Percentiles rank a stretch among this genome's conserved stretches.
Evolutionary conservation across 768 basidiomycete genomes (phyloP).

Genomic region (Pholiota microspora): DNA sequence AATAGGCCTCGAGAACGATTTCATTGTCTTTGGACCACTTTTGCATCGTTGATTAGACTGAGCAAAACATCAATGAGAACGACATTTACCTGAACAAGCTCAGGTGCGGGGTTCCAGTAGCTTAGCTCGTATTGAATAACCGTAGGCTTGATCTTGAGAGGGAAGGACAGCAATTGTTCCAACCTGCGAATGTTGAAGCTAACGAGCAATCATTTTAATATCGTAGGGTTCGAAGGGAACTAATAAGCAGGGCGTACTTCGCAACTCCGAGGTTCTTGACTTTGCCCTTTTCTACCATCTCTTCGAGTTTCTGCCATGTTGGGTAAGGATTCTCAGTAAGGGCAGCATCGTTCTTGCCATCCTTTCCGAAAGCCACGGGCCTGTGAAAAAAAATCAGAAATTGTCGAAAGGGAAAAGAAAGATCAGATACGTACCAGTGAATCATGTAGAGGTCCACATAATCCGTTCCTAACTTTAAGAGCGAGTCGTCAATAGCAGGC

Average conservation of each 20-base stretch:
- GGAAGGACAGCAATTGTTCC: conserved; percentile 59
- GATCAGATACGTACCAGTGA: conserved; percentile 51
- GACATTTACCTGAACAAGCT: conserved; percentile 53
- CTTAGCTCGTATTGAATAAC: conserved; percentile 80
- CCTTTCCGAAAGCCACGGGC: conserved; percentile 66
- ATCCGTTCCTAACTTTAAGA: conserved; percentile 56
- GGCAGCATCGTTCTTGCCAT: conserved; percentile 42
- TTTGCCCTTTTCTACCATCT: conserved; percentile 75
- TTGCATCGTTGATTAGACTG: not conserved
- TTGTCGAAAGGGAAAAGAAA: not conserved
- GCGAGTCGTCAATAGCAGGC: conserved; percentile 61
- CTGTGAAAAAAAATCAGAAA: conserved; percentile 25
- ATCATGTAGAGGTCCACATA: conserved; percentile 83
- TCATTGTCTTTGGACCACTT: conserved; percentile 69
- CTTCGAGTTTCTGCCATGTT: conserved; percentile 80
- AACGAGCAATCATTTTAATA: conserved; percentile 21
- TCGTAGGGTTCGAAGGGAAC: not conserved
- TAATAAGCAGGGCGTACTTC: conserved; percentile 48
- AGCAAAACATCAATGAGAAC: not conserved
- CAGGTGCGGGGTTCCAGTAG: conserved; percentile 76
- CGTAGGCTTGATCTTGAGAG: conserved; percentile 57
- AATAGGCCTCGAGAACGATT: conserved; percentile 75
- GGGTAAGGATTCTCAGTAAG: conserved; percentile 72
- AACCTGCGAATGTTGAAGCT: conserved; percentile 36
- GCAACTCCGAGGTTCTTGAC: conserved; percentile 78